Evolutionary conservation across 2,329 filamentous ascomycete species (phyloP).

Genomic region (Talaromyces sp.): DNA sequence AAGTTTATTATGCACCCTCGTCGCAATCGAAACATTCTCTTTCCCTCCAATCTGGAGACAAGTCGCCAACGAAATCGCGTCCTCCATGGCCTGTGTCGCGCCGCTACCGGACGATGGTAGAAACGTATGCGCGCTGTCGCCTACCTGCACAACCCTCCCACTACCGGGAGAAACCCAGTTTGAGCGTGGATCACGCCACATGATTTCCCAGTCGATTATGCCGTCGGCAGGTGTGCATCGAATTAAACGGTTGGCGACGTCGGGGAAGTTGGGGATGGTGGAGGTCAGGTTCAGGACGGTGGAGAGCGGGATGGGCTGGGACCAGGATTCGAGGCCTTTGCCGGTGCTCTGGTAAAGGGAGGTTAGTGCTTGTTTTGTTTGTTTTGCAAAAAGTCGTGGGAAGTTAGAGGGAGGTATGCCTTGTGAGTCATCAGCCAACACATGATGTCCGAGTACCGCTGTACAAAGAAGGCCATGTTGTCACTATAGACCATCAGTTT

Average conservation of each 20-base stretch:
- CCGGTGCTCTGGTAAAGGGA: not conserved
- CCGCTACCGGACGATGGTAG: slow-evolving; percentile 50
- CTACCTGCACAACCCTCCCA: slow-evolving; percentile 46
- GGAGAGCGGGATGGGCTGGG: slow-evolving; percentile 5
- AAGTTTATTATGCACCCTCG: slow-evolving; percentile 20
- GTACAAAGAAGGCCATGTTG: slow-evolving; percentile 13
- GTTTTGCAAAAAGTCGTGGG: not conserved
- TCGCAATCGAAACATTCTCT: slow-evolving; percentile 18
- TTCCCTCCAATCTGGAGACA: slow-evolving; percentile 35
- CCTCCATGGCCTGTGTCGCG: slow-evolving; percentile 50
- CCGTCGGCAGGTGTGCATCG: slow-evolving; percentile 1
- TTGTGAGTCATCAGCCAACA: slow-evolving; percentile 15
- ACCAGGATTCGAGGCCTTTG: slow-evolving; percentile 7
- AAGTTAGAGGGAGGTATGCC: not conserved
- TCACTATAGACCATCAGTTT: not conserved
- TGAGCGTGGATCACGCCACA: slow-evolving; percentile 17
- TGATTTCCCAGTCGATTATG: slow-evolving; percentile 13
- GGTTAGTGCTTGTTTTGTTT: not conserved
- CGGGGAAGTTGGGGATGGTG: slow-evolving; percentile 1
- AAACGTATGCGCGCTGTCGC: slow-evolving; percentile 52
- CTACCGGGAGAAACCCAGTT: slow-evolving; percentile 40
- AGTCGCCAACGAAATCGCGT: slow-evolving; percentile 47
- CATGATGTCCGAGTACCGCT: slow-evolving; percentile 9
- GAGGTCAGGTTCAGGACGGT: slow-evolving; percentile 5
- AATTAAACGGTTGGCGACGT: slow-evolving; percentile 5